Percentiles rank a stretch among this genome's conserved stretches.
These are phyloP conservation scores for Zangia roseola DNA, from an alignment of 768 basidiomycete species.

Conservation along the genomic window DNA sequence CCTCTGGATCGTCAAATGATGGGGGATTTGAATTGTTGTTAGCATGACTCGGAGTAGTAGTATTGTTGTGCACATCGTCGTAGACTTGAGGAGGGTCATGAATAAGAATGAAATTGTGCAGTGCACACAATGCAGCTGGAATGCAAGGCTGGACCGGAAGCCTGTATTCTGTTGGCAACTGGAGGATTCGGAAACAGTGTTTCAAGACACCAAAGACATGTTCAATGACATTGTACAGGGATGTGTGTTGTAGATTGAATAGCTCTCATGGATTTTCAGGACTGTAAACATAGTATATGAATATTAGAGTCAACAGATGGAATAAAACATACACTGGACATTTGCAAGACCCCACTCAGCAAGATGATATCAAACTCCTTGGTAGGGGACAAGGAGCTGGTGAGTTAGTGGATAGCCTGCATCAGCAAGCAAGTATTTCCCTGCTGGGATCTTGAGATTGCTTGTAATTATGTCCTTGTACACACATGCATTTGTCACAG, in stretches of 20 bases:
- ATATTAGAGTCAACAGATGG: no score
- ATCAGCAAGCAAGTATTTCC: neutral
- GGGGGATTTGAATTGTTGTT: no score
- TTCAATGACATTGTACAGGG: neutral
- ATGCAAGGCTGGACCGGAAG: no score
- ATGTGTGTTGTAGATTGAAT: slow-evolving; percentile 28
- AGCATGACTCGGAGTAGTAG: no score
- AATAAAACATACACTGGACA: no score
- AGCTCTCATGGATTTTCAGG: slow-evolving; percentile 18
- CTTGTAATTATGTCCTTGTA: slow-evolving; percentile 9
- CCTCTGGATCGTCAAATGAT: no score
- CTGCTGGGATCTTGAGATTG: neutral
- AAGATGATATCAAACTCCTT: slow-evolving; percentile 31
- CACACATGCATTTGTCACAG: slow-evolving; percentile 32
- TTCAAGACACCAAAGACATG: slow-evolving; percentile 11
- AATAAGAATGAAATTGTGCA: no score
- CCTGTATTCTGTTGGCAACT: neutral
- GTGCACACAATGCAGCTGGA: no score
- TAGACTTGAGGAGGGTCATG: no score
- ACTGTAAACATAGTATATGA: slow-evolving; percentile 7
- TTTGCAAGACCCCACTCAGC: slow-evolving; percentile 28
- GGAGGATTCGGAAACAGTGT: slow-evolving; percentile 15
- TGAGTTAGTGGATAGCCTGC: neutral
- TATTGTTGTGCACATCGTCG: no score
- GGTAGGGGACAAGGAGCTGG: neutral